Percentiles rank a stretch among this genome's conserved stretches.
phyloP scores from a whole-genome alignment of 768 basidiomycete genomes.

The Nidularia sp. region DNA sequence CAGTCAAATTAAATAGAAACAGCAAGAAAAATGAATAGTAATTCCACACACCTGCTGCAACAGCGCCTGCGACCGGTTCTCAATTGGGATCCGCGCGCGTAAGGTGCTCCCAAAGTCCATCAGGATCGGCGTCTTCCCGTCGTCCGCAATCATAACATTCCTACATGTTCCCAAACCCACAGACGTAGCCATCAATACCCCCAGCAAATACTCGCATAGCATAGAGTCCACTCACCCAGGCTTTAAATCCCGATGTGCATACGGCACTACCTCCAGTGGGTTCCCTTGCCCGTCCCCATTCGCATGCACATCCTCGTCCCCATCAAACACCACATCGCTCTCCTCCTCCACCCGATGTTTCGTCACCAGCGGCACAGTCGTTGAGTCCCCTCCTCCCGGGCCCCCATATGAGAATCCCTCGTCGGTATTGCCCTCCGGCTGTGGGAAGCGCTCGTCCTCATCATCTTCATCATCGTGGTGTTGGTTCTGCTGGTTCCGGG shows the following conservation, averaged over 20 bases:
- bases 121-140: slow-evolving; percentile 80
- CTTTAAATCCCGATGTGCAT: slow-evolving; percentile 96
- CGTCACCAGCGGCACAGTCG: slow-evolving; percentile 58
- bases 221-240: slow-evolving; percentile 64
- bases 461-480: slow-evolving; percentile 58
- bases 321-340: slow-evolving; percentile 70
- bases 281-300: slow-evolving; percentile 27
- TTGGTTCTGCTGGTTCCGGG: slow-evolving; percentile 6
- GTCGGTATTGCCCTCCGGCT: slow-evolving; percentile 71
- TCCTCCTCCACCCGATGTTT: slow-evolving; percentile 47
- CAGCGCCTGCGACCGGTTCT: slow-evolving; percentile 82
- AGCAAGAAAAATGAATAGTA: neutral
- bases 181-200: neutral
- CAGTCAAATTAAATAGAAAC: no score
- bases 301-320: slow-evolving; percentile 62
- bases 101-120: slow-evolving; percentile 98
- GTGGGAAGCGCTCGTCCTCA: slow-evolving; percentile 55
- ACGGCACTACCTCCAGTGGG: slow-evolving; percentile 68
- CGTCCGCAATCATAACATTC: slow-evolving; percentile 96
- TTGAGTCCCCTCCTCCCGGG: slow-evolving; percentile 15
- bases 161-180: slow-evolving; percentile 29
- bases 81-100: slow-evolving; percentile 79
- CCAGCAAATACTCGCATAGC: neutral
- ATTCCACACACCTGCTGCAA: slow-evolving; percentile 67
- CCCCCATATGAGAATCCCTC: slow-evolving; percentile 70